Evolutionary conservation across 495 filamentous ascomycete species (phyloP).

Genomic region (Podospora didyma): DNA sequence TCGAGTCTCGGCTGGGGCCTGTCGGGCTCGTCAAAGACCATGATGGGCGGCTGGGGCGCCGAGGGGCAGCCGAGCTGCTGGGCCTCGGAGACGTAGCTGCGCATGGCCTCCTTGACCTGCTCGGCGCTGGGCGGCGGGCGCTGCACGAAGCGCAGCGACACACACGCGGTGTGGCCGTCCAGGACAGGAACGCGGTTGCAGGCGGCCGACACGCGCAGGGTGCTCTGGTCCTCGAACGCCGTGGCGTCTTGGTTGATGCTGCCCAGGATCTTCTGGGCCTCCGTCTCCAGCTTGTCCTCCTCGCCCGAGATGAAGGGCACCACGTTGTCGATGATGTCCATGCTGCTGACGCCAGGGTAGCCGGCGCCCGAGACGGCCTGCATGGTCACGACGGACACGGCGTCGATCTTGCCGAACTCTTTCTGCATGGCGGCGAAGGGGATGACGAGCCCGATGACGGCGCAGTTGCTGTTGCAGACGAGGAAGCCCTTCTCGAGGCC

Average conservation of each 20-base stretch:
- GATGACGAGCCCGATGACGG: constrained; percentile 83
- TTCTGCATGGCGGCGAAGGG: constrained; percentile 81
- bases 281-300: constrained; percentile 83
- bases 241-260: constrained; percentile 59
- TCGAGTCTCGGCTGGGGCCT: constrained; percentile 83
- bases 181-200: constrained; percentile 81
- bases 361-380: constrained; percentile 83
- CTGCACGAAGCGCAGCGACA: constrained; percentile 69
- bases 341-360: constrained; percentile 80
- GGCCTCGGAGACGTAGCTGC: constrained; percentile 70
- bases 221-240: constrained; percentile 59
- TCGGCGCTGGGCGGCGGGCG: constrained; percentile 52
- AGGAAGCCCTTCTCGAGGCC: constrained; percentile 73
- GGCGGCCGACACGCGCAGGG: constrained; percentile 67
- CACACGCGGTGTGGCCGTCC: constrained; percentile 81
- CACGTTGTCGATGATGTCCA: constrained; percentile 74
- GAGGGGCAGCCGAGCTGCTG: constrained; percentile 71
- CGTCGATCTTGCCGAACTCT: constrained; percentile 68
- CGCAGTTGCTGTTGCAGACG: constrained; percentile 89
- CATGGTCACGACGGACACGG: constrained; percentile 79
- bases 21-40: constrained; percentile 75
- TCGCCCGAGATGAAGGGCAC: constrained; percentile 85
- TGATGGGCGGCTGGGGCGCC: constrained; percentile 67
- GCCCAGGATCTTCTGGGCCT: constrained; percentile 83
- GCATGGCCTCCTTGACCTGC: constrained; percentile 64